Conservation (phyloP, 169 alveolate genomes). For the Condylostoma magnum region DNA sequence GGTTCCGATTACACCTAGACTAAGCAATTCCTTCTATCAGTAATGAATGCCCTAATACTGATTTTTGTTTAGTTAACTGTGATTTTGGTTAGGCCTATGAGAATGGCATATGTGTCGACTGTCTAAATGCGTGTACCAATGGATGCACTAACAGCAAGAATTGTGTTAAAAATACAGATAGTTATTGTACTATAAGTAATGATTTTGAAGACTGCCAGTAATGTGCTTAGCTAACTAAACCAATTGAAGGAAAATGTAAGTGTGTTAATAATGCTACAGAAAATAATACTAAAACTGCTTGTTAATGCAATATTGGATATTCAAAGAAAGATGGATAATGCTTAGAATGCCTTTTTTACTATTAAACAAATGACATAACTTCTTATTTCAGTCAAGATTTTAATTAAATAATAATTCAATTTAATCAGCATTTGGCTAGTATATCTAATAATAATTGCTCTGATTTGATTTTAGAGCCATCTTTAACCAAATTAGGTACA, state of each 20-base stretch:
- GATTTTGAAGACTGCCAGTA: neutral
- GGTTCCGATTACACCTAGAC: too few relatives aligned
- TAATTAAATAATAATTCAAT: too few relatives aligned
- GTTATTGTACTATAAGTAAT: neutral
- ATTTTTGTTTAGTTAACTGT: neutral
- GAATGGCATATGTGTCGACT: neutral
- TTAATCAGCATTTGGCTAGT: too few relatives aligned
- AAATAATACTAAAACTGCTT: neutral
- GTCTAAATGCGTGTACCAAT: neutral
- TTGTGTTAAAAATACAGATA: neutral
- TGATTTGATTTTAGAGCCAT: too few relatives aligned
- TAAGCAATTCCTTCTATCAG: too few relatives aligned
- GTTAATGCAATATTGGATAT: neutral
- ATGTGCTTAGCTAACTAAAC: neutral
- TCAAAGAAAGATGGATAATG: neutral
- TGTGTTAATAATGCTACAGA: neutral
- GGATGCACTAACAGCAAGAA: neutral
- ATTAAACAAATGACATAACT: constrained; percentile 5
- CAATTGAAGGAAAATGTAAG: neutral
- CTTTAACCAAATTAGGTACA: too few relatives aligned
- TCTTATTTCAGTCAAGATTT: constrained; percentile 5
- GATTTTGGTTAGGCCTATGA: neutral
- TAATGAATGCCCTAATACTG: neutral
- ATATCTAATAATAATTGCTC: too few relatives aligned
- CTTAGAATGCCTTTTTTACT: neutral